Evolutionary conservation across 192 early-diverging fungal species (phyloP).

Genomic region (Thamnidium elegans): DNA sequence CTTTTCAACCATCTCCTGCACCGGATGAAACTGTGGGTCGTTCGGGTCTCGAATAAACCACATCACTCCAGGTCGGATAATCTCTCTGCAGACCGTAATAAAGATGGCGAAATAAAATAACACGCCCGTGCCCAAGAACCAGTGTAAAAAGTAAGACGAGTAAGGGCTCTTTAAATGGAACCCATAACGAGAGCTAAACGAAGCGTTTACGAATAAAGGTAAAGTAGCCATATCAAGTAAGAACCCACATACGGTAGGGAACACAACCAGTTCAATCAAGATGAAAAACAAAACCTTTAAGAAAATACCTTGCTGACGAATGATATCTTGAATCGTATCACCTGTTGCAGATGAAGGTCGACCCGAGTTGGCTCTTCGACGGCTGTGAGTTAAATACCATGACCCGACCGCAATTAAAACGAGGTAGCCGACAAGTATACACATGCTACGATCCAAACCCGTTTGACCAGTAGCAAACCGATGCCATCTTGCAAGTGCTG

Average conservation of each 20-base stretch:
- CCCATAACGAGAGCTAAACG: slow-evolving; percentile 49
- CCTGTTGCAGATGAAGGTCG: background rate
- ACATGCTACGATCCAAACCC: slow-evolving; percentile 54
- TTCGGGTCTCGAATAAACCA: slow-evolving; percentile 99
- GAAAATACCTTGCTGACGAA: slow-evolving; percentile 51
- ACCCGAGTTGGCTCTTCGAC: slow-evolving; percentile 23
- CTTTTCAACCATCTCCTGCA: slow-evolving; percentile 88
- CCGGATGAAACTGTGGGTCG: slow-evolving; percentile 91
- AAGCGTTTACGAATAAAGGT: slow-evolving; percentile 67
- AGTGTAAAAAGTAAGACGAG: slow-evolving; percentile 77
- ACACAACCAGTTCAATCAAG: slow-evolving; percentile 79
- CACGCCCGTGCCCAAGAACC: slow-evolving; percentile 90
- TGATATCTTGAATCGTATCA: slow-evolving; percentile 44
- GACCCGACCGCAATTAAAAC: slow-evolving; percentile 48
- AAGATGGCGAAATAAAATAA: slow-evolving; percentile 94
- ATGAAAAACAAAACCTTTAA: slow-evolving; percentile 85
- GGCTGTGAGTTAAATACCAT: slow-evolving; percentile 43
- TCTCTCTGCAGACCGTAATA: slow-evolving; percentile 73
- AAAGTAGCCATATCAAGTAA: slow-evolving; percentile 81
- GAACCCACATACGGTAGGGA: slow-evolving; percentile 86
- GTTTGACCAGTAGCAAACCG: slow-evolving; percentile 45
- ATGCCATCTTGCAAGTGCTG: slow-evolving; percentile 39
- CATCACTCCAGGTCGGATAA: slow-evolving; percentile 90
- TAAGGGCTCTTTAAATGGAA: slow-evolving; percentile 62
- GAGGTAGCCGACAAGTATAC: slow-evolving; percentile 60